These are phyloP conservation scores for Talaromyces albobiverticillius DNA, from an alignment of 2,329 filamentous ascomycete genomes.

Conservation along the genomic window DNA sequence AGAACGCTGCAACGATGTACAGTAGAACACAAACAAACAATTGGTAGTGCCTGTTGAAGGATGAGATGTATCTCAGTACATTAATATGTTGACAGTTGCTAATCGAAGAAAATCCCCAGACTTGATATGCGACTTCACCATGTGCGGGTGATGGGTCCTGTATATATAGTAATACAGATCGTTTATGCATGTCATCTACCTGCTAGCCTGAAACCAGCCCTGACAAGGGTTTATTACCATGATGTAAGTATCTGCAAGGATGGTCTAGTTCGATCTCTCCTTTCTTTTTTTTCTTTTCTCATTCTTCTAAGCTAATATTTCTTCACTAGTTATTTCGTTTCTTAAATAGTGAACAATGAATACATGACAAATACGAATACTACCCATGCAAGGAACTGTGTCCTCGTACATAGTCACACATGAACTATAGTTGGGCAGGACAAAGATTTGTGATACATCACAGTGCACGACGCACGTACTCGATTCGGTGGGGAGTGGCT, in stretches of 20 bases:
- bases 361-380: background rate
- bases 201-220: background rate
- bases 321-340: background rate
- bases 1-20: too few relatives aligned
- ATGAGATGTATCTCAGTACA: too few relatives aligned
- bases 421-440: background rate
- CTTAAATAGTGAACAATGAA: background rate
- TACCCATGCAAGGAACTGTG: too few relatives aligned
- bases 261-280: background rate
- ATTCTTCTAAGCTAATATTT: too few relatives aligned
- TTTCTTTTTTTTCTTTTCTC: too few relatives aligned
- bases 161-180: background rate
- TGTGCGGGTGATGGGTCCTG: too few relatives aligned
- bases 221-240: background rate
- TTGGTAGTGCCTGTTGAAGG: too few relatives aligned
- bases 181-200: background rate
- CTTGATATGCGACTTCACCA: too few relatives aligned
- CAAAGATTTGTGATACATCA: background rate
- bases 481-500: background rate
- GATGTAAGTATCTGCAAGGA: constrained; percentile 17
- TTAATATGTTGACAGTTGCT: background rate
- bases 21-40: too few relatives aligned
- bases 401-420: background rate
- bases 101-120: too few relatives aligned
- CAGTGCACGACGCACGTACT: too few relatives aligned